Percentiles rank a stretch among this genome's conserved stretches.
Conservation (phyloP, 768 basidiomycete species). For the Royoungia palumana region DNA sequence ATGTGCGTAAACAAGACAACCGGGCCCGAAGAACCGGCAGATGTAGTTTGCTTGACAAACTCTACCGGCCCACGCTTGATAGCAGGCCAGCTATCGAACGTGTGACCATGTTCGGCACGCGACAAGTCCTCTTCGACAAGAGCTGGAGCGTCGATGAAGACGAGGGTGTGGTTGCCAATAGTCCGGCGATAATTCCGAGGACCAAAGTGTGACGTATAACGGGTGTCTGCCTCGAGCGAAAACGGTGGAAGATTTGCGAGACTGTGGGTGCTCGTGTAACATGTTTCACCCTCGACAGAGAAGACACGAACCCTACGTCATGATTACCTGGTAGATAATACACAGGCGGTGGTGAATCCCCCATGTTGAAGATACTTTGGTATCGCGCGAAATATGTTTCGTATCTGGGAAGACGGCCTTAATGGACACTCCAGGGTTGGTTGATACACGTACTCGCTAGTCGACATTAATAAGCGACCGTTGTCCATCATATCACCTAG, state of each 20-base stretch:
- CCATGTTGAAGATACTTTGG: slow-evolving; percentile 59
- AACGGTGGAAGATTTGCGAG: slow-evolving; percentile 29
- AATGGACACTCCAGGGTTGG: slow-evolving; percentile 1
- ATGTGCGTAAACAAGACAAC: slow-evolving; percentile 83
- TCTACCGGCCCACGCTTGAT: slow-evolving; percentile 50
- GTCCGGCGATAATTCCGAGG: slow-evolving; percentile 59
- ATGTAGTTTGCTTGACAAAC: slow-evolving; percentile 45
- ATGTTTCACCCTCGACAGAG: slow-evolving; percentile 1
- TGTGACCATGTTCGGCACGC: slow-evolving; percentile 40
- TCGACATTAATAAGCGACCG: slow-evolving; percentile 62
- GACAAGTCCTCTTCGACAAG: slow-evolving; percentile 71
- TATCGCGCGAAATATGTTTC: slow-evolving; percentile 66
- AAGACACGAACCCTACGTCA: slow-evolving; percentile 64
- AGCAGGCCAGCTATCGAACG: slow-evolving; percentile 47
- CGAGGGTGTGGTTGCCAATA: slow-evolving; percentile 67
- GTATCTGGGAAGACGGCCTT: slow-evolving; percentile 53
- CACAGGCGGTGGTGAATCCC: slow-evolving; percentile 43
- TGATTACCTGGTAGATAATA: slow-evolving; percentile 90
- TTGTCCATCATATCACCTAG: slow-evolving; percentile 82
- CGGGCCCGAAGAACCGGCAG: slow-evolving; percentile 36
- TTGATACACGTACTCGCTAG: slow-evolving; percentile 57
- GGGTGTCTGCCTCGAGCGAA: slow-evolving; percentile 43
- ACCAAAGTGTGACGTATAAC: slow-evolving; percentile 78
- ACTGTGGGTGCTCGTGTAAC: slow-evolving; percentile 14
- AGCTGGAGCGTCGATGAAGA: slow-evolving; percentile 71